A percentile compares a stretch with the other conserved stretches of the same genome.
Evolutionary conservation across 1,284 basidiomycete genomes (phyloP).

Genomic region (Tremellales sp.): DNA sequence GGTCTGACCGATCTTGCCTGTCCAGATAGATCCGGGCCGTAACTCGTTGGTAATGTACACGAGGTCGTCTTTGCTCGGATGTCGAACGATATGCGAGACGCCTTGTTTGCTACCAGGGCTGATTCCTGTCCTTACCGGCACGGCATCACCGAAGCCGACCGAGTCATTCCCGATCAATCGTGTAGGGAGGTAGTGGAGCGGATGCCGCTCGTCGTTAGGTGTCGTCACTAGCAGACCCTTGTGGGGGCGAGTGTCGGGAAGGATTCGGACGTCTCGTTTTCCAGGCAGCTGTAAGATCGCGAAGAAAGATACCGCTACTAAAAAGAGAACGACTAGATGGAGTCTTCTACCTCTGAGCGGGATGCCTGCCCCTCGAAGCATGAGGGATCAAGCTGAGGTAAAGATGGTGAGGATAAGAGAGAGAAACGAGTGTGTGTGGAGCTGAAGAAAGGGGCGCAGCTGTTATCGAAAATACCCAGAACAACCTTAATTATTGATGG

Average conservation of each 20-base stretch:
- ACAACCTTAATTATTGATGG: too few relatives aligned
- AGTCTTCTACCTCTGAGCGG: too few relatives aligned
- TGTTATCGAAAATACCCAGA: too few relatives aligned
- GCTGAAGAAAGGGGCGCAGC: too few relatives aligned
- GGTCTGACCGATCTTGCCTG: too few relatives aligned
- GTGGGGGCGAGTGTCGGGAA: background rate
- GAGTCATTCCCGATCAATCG: background rate
- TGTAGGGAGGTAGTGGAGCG: background rate
- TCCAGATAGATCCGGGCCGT: background rate
- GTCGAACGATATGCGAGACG: background rate
- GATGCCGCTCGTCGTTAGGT: background rate
- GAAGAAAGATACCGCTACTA: background rate
- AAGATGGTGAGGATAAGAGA: too few relatives aligned
- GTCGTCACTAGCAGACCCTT: constrained; percentile 1
- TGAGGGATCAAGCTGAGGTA: too few relatives aligned
- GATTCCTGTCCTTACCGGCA: background rate
- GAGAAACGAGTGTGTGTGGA: too few relatives aligned
- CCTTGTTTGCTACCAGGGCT: too few relatives aligned
- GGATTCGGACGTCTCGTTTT: too few relatives aligned
- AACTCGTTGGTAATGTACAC: background rate
- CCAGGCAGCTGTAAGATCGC: too few relatives aligned
- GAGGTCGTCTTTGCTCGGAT: background rate
- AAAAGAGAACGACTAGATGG: background rate
- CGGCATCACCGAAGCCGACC: background rate
- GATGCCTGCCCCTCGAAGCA: too few relatives aligned